phyloP scores from a whole-genome alignment of 345 rosid genomes.

The Trapa incisa region DNA sequence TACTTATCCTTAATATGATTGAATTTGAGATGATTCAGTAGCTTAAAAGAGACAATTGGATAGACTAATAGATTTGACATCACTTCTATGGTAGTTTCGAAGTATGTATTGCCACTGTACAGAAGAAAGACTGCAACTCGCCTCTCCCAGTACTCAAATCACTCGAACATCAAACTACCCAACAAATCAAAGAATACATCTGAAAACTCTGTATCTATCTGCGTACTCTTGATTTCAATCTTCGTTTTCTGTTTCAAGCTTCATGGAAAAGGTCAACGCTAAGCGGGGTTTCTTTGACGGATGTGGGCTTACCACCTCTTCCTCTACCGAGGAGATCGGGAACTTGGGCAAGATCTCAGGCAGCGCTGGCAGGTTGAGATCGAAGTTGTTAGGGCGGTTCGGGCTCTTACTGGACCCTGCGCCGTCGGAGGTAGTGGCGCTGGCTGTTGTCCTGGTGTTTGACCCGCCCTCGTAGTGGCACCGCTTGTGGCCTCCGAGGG shows the following conservation, averaged over 20 bases:
- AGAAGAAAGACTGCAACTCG: not conserved
- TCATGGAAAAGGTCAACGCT: not conserved
- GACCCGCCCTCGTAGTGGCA: conserved; percentile 56
- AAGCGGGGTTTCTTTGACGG: conserved; percentile 33
- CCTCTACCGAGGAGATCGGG: conserved; percentile 5
- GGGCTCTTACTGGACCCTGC: conserved; percentile 30
- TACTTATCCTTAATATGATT: not conserved
- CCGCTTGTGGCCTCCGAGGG: conserved; percentile 67
- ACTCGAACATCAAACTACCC: not conserved
- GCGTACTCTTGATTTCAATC: too few species aligned
- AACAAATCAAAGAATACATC: not conserved
- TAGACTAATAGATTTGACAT: not conserved
- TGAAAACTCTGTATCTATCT: not conserved
- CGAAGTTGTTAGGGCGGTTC: conserved; percentile 8
- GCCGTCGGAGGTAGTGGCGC: conserved; percentile 22
- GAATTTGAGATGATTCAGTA: not conserved
- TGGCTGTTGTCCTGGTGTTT: not conserved
- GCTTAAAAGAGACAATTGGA: not conserved
- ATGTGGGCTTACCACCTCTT: conserved; percentile 36
- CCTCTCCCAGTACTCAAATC: not conserved
- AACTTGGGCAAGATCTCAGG: conserved; percentile 22
- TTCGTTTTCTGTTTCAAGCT: not conserved
- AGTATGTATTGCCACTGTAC: not conserved
- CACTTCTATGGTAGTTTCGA: too few species aligned
- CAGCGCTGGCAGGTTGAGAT: conserved; percentile 15